These are phyloP conservation scores for Gigaspora rosea DNA, from an alignment of 192 early-diverging fungal genomes.

Conservation along the genomic window DNA sequence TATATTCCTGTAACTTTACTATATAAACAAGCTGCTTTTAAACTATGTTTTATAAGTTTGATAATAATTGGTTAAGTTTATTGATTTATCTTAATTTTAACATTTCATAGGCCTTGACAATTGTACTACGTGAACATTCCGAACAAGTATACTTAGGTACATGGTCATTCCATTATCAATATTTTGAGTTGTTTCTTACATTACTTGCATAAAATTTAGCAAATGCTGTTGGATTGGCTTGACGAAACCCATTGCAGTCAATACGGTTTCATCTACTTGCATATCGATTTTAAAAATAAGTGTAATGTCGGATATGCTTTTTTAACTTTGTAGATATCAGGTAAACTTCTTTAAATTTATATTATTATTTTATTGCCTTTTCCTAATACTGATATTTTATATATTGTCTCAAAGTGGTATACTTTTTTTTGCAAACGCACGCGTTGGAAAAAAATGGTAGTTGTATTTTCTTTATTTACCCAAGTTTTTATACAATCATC, in stretches of 20 bases:
- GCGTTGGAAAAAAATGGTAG: slow-evolving; percentile 78
- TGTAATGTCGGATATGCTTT: slow-evolving; percentile 88
- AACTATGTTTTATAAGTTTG: too few relatives aligned
- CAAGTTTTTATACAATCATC: background rate
- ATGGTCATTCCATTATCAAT: background rate
- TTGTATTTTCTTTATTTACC: background rate
- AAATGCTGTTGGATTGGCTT: too few relatives aligned
- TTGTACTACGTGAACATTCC: slow-evolving; percentile 83
- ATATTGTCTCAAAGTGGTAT: slow-evolving; percentile 42
- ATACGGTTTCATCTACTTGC: slow-evolving; percentile 81
- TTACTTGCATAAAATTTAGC: slow-evolving; percentile 37
- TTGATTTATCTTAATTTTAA: too few relatives aligned
- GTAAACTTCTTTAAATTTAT: slow-evolving; percentile 35
- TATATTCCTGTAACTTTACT: too few relatives aligned
- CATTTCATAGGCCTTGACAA: slow-evolving; percentile 56
- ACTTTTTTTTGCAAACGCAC: slow-evolving; percentile 61
- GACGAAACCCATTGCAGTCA: too few relatives aligned
- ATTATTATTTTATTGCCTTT: too few relatives aligned
- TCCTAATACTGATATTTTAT: background rate
- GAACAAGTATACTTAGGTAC: slow-evolving; percentile 82
- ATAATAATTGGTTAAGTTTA: too few relatives aligned
- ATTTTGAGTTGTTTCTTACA: background rate
- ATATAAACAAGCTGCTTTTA: too few relatives aligned
- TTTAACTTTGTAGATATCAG: slow-evolving; percentile 67
- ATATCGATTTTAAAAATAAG: slow-evolving; percentile 87